phyloP scores from a whole-genome alignment of 176 grass and related monocot genomes.

The Musa troglodytarum region DNA sequence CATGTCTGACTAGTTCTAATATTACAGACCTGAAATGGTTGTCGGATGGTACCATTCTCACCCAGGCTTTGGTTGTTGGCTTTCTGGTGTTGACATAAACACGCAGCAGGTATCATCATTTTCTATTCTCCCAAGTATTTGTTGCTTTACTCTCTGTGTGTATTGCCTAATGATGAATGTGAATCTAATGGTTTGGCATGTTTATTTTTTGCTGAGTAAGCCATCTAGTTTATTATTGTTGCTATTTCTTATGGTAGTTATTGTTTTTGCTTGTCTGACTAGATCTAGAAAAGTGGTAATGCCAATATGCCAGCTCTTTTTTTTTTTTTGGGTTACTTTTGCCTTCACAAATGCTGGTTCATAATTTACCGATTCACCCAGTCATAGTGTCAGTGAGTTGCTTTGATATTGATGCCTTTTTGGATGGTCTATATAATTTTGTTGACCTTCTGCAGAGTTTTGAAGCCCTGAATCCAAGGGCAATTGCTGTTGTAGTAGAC shows the following conservation, averaged over 20 bases:
- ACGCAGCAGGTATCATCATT: slow-evolving; percentile 61
- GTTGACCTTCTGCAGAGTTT: slow-evolving; percentile 63
- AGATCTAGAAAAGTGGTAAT: neutral
- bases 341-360: neutral
- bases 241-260: too few species aligned
- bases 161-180: too few species aligned
- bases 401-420: neutral
- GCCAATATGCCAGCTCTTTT: neutral
- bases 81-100: slow-evolving; percentile 96
- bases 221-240: neutral
- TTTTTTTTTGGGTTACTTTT: neutral
- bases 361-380: neutral
- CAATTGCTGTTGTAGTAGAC: slow-evolving; percentile 91
- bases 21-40: slow-evolving; percentile 92
- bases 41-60: slow-evolving; percentile 99
- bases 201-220: neutral
- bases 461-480: slow-evolving; percentile 92
- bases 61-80: slow-evolving; percentile 94
- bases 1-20: neutral
- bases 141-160: too few species aligned
- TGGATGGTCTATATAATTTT: neutral
- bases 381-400: neutral
- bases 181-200: neutral
- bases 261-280: neutral
- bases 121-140: neutral